These are phyloP conservation scores for Chenopodium formosanum DNA, from an alignment of 148 eudicot genomes.

Conservation along the genomic window DNA sequence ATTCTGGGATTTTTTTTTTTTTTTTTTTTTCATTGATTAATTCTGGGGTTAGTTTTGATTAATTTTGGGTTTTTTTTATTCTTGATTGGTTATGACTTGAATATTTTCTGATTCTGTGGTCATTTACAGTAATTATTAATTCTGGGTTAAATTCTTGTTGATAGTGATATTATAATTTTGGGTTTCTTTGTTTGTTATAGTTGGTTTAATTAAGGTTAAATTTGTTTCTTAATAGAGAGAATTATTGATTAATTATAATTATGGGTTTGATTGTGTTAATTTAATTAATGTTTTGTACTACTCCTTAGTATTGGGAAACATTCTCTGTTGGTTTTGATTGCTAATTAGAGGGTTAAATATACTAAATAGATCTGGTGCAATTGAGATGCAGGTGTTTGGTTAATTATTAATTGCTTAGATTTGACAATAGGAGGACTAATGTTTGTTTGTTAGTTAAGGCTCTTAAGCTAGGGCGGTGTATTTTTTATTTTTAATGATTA, in stretches of 20 bases:
- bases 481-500: not conserved
- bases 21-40: not conserved
- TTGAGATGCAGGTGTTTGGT: constrained; percentile 5
- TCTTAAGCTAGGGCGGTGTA: not conserved
- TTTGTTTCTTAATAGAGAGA: not conserved
- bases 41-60: not conserved
- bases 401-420: not conserved
- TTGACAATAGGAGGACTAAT: not conserved
- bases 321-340: constrained; percentile 15
- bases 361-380: not conserved
- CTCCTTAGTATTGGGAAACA: constrained; percentile 4
- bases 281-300: not conserved
- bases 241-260: not conserved
- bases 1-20: not conserved
- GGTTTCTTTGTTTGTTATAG: not conserved
- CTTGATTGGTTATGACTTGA: too few species aligned
- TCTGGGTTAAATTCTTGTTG: too few species aligned
- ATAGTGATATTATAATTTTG: not conserved
- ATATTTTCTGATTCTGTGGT: too few species aligned
- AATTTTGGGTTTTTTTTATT: not conserved
- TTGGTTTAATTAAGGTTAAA: not conserved
- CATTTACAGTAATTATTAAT: too few species aligned
- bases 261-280: not conserved
- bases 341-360: not conserved
- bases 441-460: not conserved